Evolutionary conservation across 2,329 filamentous ascomycete genomes (phyloP).

Genomic region (Aspergillus transmontanensis): DNA sequence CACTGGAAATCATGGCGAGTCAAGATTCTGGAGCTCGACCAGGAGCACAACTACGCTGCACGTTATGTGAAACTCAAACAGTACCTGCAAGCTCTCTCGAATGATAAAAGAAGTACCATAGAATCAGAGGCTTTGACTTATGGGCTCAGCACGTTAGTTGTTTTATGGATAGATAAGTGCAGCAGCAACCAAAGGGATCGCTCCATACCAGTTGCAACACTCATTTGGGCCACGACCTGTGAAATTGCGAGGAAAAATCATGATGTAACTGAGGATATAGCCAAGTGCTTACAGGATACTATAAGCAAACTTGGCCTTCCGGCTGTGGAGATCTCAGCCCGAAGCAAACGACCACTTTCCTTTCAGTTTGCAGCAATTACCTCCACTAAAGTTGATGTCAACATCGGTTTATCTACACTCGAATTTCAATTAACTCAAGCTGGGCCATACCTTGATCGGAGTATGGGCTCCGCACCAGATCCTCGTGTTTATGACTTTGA

Average conservation of each 20-base stretch:
- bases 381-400: constrained; percentile 28
- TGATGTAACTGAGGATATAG: not conserved
- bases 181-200: not conserved
- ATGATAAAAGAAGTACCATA: constrained; percentile 35
- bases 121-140: constrained; percentile 48
- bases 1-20: constrained; percentile 6
- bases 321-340: not conserved
- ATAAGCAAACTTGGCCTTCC: not conserved
- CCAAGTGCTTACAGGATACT: not conserved
- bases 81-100: constrained; percentile 3
- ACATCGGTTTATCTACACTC: constrained; percentile 46
- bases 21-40: constrained; percentile 1
- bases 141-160: constrained; percentile 26
- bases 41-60: not conserved
- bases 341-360: not conserved
- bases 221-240: constrained; percentile 39
- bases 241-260: not conserved
- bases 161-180: constrained; percentile 21
- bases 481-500: constrained; percentile 66
- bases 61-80: constrained; percentile 9
- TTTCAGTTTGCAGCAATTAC: not conserved
- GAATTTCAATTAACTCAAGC: constrained; percentile 70
- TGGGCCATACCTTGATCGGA: constrained; percentile 74
- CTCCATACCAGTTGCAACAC: constrained; percentile 7
- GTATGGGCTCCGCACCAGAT: constrained; percentile 69